These are phyloP conservation scores for Pichia sp. DNA, from an alignment of 1,139 yeast genomes.

Conservation along the genomic window DNA sequence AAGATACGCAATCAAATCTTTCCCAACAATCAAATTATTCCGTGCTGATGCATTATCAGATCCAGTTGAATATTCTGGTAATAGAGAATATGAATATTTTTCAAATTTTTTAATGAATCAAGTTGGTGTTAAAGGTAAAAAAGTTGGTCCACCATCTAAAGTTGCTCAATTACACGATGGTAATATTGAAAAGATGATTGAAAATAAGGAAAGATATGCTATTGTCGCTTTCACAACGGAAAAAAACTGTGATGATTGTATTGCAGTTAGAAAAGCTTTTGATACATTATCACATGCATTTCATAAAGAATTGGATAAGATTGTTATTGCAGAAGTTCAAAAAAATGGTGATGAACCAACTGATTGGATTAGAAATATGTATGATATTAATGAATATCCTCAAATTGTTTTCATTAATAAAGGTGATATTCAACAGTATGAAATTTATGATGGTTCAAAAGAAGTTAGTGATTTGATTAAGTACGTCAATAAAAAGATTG, in stretches of 20 bases:
- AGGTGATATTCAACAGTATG: slow-evolving; percentile 34
- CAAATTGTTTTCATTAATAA: slow-evolving; percentile 43
- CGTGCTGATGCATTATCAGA: slow-evolving; percentile 35
- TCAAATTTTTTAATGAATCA: slow-evolving; percentile 35
- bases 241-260: slow-evolving; percentile 11
- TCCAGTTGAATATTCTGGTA: slow-evolving; percentile 43
- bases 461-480: slow-evolving; percentile 35
- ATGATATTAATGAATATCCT: slow-evolving; percentile 42
- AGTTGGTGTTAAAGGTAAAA: slow-evolving; percentile 14
- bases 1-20: slow-evolving; percentile 51
- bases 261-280: slow-evolving; percentile 5
- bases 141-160: slow-evolving; percentile 15
- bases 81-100: slow-evolving; percentile 37
- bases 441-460: slow-evolving; percentile 34
- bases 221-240: slow-evolving; percentile 35
- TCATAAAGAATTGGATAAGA: slow-evolving; percentile 13
- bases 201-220: slow-evolving; percentile 25
- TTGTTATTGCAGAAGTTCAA: slow-evolving; percentile 37
- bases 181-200: slow-evolving; percentile 27
- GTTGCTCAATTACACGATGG: slow-evolving; percentile 29
- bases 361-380: slow-evolving; percentile 35
- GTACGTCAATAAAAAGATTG: slow-evolving; percentile 43
- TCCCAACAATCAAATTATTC: slow-evolving; percentile 56
- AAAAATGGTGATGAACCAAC: slow-evolving; percentile 39
- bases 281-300: slow-evolving; percentile 14